A percentile compares a stretch with the other conserved stretches of the same genome.
Conservation (phyloP, 2,329 filamentous ascomycete genomes). For the Apiospora marii region DNA sequence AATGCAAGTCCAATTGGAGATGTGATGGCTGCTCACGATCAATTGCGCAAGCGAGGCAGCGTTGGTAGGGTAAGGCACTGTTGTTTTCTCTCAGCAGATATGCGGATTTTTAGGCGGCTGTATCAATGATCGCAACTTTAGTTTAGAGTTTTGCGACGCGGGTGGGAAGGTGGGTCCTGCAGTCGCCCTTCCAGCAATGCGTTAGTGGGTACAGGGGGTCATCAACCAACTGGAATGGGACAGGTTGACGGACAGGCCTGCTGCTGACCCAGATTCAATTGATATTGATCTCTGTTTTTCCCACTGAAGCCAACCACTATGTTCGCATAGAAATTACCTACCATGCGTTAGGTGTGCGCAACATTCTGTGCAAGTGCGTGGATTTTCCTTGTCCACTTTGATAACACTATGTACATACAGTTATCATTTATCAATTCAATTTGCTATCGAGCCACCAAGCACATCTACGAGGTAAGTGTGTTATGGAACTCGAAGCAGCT, state of each 20-base stretch:
- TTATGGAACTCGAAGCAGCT: background rate
- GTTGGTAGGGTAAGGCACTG: background rate
- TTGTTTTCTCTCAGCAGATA: background rate
- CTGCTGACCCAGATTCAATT: background rate
- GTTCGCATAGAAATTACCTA: too few relatives aligned
- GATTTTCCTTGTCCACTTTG: background rate
- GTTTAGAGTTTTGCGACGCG: constrained; percentile 21
- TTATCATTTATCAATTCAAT: background rate
- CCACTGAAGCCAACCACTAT: too few relatives aligned
- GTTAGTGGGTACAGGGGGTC: constrained; percentile 9
- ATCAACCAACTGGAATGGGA: constrained; percentile 8
- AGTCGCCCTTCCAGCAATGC: constrained; percentile 4
- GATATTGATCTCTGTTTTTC: background rate
- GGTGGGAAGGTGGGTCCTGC: constrained; percentile 16
- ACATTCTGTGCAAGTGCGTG: too few relatives aligned
- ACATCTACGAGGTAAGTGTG: background rate
- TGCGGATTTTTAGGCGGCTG: background rate
- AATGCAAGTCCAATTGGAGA: background rate
- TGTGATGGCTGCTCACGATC: background rate
- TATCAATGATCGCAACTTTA: constrained; percentile 16
- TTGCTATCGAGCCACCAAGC: background rate
- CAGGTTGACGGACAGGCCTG: background rate
- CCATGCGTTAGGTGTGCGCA: too few relatives aligned
- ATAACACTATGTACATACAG: background rate
- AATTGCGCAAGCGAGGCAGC: background rate